These are phyloP conservation scores for Fusarium redolens DNA, from an alignment of 2,329 filamentous ascomycete genomes.

Conservation along the genomic window DNA sequence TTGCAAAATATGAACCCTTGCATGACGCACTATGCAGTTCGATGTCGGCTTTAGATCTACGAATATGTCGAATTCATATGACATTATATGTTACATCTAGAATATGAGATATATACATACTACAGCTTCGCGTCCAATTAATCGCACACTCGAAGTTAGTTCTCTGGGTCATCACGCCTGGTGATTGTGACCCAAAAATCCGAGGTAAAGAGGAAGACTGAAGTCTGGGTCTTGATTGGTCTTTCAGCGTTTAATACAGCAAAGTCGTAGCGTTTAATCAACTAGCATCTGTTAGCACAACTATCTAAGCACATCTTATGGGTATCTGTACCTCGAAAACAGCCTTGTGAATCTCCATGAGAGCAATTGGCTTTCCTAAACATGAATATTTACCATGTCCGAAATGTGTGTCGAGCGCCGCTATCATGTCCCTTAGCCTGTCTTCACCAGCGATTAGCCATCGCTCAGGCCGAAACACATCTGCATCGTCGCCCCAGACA, in stretches of 20 bases:
- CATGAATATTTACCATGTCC: constrained; percentile 59
- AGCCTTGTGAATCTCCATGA: constrained; percentile 62
- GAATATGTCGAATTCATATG: neutral
- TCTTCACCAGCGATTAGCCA: constrained; percentile 58
- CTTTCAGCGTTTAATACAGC: constrained; percentile 48
- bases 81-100: fast-evolving
- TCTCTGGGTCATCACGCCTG: constrained; percentile 16
- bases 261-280: constrained; percentile 50
- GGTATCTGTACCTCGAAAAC: constrained; percentile 56
- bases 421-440: constrained; percentile 50
- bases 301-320: fast-evolving
- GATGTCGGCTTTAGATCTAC: neutral
- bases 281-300: constrained; percentile 27
- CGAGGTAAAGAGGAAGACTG: constrained; percentile 50
- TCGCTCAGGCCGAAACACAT: constrained; percentile 64
- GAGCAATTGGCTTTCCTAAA: constrained; percentile 59
- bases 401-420: constrained; percentile 57
- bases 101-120: neutral
- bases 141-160: neutral
- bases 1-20: neutral
- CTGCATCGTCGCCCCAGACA: constrained; percentile 63
- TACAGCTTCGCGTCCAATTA: neutral
- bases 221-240: constrained; percentile 49
- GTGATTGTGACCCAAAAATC: constrained; percentile 52
- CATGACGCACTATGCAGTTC: fast-evolving